Conservation (phyloP, 768 basidiomycete species). For the Erythrobasidium yunnanense region DNA sequence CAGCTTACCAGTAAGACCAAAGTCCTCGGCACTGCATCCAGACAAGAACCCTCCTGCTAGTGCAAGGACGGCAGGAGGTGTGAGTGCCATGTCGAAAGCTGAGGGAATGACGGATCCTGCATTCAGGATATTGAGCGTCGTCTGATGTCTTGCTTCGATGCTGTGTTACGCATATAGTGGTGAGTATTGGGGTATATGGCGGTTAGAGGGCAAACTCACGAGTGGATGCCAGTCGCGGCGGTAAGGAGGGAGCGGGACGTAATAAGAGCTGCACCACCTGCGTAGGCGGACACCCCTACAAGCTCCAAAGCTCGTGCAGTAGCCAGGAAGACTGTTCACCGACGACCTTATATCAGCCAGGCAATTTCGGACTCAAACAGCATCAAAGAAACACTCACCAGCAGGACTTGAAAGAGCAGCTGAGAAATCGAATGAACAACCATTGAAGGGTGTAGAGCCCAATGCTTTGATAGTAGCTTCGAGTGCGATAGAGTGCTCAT, state of each 20-base stretch:
- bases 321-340: conserved; percentile 53
- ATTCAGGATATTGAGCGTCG: conserved; percentile 60
- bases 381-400: no score
- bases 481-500: neutral
- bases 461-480: conserved; percentile 47
- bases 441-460: conserved; percentile 50
- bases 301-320: conserved; percentile 65
- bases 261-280: conserved; percentile 25
- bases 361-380: neutral
- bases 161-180: no score
- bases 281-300: conserved; percentile 56
- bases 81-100: conserved; percentile 63
- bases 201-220: no score
- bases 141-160: conserved; percentile 72
- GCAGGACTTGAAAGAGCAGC: conserved; percentile 49
- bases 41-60: conserved; percentile 30
- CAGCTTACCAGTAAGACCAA: conserved; percentile 24
- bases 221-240: conserved; percentile 21
- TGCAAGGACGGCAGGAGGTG: conserved; percentile 32
- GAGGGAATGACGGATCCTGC: conserved; percentile 52
- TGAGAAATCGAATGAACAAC: conserved; percentile 61
- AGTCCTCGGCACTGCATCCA: conserved; percentile 20
- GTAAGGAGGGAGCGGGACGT: conserved; percentile 25
- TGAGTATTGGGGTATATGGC: no score
- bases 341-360: neutral